Percentiles rank a stretch among this genome's conserved stretches.
Conservation (phyloP, 1,284 basidiomycete genomes). For the Moesziomyces aphidis region DNA sequence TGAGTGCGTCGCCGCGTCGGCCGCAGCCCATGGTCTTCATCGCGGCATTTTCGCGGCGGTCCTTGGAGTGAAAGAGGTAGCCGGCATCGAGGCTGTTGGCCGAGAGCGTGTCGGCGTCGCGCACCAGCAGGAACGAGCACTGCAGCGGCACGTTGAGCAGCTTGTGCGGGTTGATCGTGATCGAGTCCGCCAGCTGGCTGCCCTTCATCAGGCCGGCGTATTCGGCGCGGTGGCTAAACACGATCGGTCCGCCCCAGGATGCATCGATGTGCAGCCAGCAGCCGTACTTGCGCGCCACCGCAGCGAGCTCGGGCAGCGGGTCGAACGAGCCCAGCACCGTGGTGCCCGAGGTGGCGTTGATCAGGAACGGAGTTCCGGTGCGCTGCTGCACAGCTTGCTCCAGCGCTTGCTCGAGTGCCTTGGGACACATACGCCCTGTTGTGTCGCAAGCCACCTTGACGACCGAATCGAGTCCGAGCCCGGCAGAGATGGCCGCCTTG, state of each 20-base stretch:
- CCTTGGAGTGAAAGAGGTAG: slow-evolving; percentile 68
- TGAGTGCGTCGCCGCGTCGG: slow-evolving; percentile 68
- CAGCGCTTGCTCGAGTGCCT: slow-evolving; percentile 44
- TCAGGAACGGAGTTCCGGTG: slow-evolving; percentile 67
- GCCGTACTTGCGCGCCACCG: slow-evolving; percentile 52
- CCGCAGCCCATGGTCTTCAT: slow-evolving; percentile 68
- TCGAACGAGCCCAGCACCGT: slow-evolving; percentile 69
- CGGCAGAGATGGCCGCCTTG: slow-evolving; percentile 69
- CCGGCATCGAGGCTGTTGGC: slow-evolving; percentile 69
- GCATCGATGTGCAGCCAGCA: slow-evolving; percentile 70
- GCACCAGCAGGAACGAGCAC: slow-evolving; percentile 68
- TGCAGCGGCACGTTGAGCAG: slow-evolving; percentile 69
- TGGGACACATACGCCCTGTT: slow-evolving; percentile 54
- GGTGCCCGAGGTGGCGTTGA: slow-evolving; percentile 69
- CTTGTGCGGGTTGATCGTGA: slow-evolving; percentile 70
- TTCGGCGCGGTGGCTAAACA: slow-evolving; percentile 59
- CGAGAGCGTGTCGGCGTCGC: slow-evolving; percentile 60
- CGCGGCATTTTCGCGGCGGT: slow-evolving; percentile 44
- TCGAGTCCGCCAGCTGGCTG: slow-evolving; percentile 62
- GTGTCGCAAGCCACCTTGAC: slow-evolving; percentile 65
- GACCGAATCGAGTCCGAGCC: slow-evolving; percentile 67
- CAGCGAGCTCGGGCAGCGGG: slow-evolving; percentile 63
- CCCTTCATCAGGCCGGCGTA: slow-evolving; percentile 59
- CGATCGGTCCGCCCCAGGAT: slow-evolving; percentile 68
- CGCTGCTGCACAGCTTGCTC: slow-evolving; percentile 17